Base-by-base conservation (phyloP, 495 filamentous ascomycete genomes). In the Rostrohypoxylon terebratum region DNA sequence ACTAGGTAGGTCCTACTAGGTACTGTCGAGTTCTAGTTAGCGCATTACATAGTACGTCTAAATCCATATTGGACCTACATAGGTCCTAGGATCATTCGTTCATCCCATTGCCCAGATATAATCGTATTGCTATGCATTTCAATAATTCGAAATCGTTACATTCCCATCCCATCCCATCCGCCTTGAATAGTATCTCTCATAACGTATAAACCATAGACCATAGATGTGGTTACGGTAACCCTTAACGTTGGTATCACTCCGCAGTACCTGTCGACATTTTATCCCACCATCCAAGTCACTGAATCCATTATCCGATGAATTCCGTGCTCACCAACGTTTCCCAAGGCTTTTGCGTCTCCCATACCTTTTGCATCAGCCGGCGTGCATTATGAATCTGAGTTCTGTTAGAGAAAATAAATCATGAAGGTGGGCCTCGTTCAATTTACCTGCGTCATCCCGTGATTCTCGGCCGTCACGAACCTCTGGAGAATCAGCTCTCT, bases 401-500 rank as follows among this genome's bases (percentile, higher is more conserved):
- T 34, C 10, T 51, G 50, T 77, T 47, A 74, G 74, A n/a, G 60
- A 69, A 59, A 11, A 25, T 53, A 77, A 20, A 18, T 54, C 25
- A 53, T 36, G 14, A 31, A 55, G 34, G 44, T 2, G 47, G 23
- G 31, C 1, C 1, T 25, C n/a, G 11, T 45, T 6, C 23, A 28
- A 77, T 81, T 78, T 71, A 86, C 88, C 83, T 94, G 92, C 55
- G 88, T 92, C 88, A 97, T 88, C 0, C 93, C 93, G 63, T 87
- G 89, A 28, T 87, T 87, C 80, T 96, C 93, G 18, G 94, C 84
- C 48, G 85, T 85, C 75, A 85, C 84, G 77, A 97, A 84, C 53
- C 93, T 81, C 68, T 89, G 86, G 72, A 93, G 81, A 16, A 94
- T 89, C 66, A 88, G 85, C 20, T 80, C 74, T 40, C 90, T 81